Conservation (phyloP, 2,329 filamentous ascomycete species). For the Aspergillus pseudoglaucus region DNA sequence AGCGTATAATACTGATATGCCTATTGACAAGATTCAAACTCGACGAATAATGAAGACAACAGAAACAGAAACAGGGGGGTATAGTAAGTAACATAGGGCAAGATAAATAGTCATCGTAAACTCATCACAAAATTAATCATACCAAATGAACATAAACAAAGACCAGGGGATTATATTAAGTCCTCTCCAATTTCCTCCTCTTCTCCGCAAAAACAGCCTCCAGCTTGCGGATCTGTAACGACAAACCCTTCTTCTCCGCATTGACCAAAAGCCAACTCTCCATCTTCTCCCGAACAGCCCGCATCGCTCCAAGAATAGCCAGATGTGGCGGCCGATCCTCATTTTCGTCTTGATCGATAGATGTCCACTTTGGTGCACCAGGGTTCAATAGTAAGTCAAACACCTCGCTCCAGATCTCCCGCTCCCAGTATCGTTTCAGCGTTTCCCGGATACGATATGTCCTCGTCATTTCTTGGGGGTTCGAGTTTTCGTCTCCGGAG, state of each 20-base stretch:
- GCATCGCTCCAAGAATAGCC: slow-evolving; percentile 66
- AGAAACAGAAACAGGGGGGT: too few species aligned
- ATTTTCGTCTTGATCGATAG: slow-evolving; percentile 46
- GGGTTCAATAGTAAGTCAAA: slow-evolving; percentile 88
- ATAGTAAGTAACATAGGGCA: too few species aligned
- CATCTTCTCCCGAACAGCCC: slow-evolving; percentile 66
- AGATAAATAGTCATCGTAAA: too few species aligned
- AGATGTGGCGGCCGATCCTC: neutral
- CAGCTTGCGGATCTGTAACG: slow-evolving; percentile 54
- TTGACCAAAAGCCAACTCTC: slow-evolving; percentile 74
- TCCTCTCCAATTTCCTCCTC: slow-evolving; percentile 31
- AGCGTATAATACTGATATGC: too few species aligned
- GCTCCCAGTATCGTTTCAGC: slow-evolving; percentile 95
- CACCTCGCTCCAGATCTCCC: slow-evolving; percentile 75
- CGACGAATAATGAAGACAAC: too few species aligned
- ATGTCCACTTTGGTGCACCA: slow-evolving; percentile 49
- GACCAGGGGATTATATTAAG: slow-evolving; percentile 6
- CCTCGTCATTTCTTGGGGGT: slow-evolving; percentile 36
- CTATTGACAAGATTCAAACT: too few species aligned
- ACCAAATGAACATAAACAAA: neutral
- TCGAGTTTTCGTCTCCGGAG: slow-evolving; percentile 1
- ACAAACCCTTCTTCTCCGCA: slow-evolving; percentile 68
- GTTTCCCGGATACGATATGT: slow-evolving; percentile 74
- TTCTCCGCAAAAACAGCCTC: slow-evolving; percentile 60
- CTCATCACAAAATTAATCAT: too few species aligned